Percentiles rank a stretch among this genome's conserved stretches.
These are phyloP conservation scores for Penicillium roqueforti DNA, from an alignment of 495 filamentous ascomycete species.

Conservation along the genomic window DNA sequence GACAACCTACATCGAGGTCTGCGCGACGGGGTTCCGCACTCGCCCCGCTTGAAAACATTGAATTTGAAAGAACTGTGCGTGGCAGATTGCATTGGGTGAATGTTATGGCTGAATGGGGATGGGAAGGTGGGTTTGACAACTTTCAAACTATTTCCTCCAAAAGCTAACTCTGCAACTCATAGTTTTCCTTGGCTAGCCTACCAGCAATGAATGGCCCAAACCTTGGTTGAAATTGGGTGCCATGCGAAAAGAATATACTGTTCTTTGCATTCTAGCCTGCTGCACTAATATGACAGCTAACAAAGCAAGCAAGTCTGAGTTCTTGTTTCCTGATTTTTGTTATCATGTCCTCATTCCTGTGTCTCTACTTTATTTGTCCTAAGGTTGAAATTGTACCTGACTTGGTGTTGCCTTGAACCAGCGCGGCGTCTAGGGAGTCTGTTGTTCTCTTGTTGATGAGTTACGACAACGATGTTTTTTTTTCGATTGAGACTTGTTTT, in stretches of 20 bases:
- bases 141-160: not conserved
- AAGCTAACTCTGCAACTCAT: not conserved
- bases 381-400: not conserved
- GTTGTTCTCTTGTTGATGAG: not conserved
- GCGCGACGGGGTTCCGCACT: conserved; percentile 29
- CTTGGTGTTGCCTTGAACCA: not conserved
- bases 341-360: not conserved
- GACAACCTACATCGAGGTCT: conserved; percentile 1
- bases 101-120: conserved; percentile 75
- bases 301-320: not conserved
- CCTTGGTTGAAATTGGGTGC: not conserved
- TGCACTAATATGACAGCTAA: not conserved
- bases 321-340: not conserved
- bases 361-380: not conserved
- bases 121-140: conserved; percentile 60
- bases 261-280: not conserved
- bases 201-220: not conserved
- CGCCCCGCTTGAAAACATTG: conserved; percentile 46
- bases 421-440: not conserved
- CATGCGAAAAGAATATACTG: not conserved
- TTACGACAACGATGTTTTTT: not conserved
- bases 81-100: conserved; percentile 71
- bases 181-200: conserved; percentile 5
- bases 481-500: not conserved
- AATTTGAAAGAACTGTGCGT: conserved; percentile 62